phyloP scores from a whole-genome alignment of 2,329 filamentous ascomycete genomes.

The Purpureocillium takamizusanense region DNA sequence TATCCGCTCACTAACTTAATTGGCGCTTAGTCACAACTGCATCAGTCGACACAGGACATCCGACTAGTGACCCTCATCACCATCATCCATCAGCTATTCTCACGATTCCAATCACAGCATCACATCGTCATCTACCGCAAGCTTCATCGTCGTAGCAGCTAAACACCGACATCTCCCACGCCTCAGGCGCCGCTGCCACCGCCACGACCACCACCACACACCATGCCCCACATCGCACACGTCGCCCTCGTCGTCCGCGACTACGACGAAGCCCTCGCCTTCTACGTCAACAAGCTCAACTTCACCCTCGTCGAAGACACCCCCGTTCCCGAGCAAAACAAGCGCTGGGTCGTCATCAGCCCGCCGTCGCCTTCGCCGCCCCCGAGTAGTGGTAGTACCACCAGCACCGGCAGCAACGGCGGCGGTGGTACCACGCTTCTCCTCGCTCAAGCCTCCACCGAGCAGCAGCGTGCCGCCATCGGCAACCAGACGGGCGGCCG shows the following conservation, averaged over 20 bases:
- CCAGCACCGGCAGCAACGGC: background rate
- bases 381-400: too few species aligned
- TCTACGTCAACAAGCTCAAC: slow-evolving; percentile 7
- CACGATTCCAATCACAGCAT: too few species aligned
- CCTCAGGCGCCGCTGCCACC: too few species aligned
- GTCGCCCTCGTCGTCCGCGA: slow-evolving; percentile 7
- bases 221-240: slow-evolving; percentile 3
- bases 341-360: slow-evolving; percentile 7
- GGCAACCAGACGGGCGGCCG: slow-evolving; percentile 7
- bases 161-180: too few species aligned
- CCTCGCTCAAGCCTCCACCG: slow-evolving; percentile 5
- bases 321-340: slow-evolving; percentile 2
- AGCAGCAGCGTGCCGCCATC: slow-evolving; percentile 6
- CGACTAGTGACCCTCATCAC: too few species aligned
- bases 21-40: too few species aligned
- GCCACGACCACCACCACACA: too few species aligned
- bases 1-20: too few species aligned
- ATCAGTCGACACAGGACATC: too few species aligned
- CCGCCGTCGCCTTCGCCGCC: background rate
- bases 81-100: too few species aligned
- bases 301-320: slow-evolving; percentile 9
- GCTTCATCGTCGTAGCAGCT: too few species aligned
- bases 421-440: slow-evolving; percentile 6
- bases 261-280: slow-evolving; percentile 9
- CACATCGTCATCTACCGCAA: too few species aligned